Evolutionary conservation across 2,329 filamentous ascomycete species (phyloP), one percentile per base, ranked within the genome.

Genomic region (Alternaria infectoria): DNA sequence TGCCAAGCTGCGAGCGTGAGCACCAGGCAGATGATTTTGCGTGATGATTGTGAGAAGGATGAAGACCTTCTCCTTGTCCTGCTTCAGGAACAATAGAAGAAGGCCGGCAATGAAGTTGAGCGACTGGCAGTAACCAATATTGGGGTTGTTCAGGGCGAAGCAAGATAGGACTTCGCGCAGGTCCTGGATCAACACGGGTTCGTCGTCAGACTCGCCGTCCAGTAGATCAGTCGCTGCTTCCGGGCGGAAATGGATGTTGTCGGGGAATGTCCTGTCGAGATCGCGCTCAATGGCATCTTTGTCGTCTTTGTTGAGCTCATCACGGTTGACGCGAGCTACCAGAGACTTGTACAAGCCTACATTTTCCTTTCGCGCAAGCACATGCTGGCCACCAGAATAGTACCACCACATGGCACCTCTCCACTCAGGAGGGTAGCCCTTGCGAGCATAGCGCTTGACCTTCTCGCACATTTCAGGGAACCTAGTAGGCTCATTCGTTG

Each of bases 401-500:
- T 92, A 97, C 79, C 97, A 98, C 95, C 95, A 98, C 49, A 95
- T 95, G 6, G 92, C 91, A n/a, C 95, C 95, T 74, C 95, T 89
- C 89, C 93, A 97, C 69, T 97, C 93, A 0, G 94, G 93, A 4
- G 95, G 95, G 54, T 97, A 95, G 15, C 95, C 95, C 80, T 97
- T 98, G 55, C 94, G 89, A 52, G 97, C 88, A 76, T 96, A 97
- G 17, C 93, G 88, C 81, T 96, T 97, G 46, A 96, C 89, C 80
- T 96, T 97, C 49, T 90, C 88, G 54, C 89, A 92, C 57, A 90
- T 91, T 2, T 90, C 86, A 1, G 95, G 95, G 70, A 98, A 98
- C 3, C 88, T 87, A 40, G 87, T 89, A 1, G 93, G 94, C 5
- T 88, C 83, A 47, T 90, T 87, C 5, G 89, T 93, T 73, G 90